These are phyloP conservation scores for Hordeum pubiflorum DNA, from an alignment of 202 grass and related monocot genomes.

Conservation along the genomic window DNA sequence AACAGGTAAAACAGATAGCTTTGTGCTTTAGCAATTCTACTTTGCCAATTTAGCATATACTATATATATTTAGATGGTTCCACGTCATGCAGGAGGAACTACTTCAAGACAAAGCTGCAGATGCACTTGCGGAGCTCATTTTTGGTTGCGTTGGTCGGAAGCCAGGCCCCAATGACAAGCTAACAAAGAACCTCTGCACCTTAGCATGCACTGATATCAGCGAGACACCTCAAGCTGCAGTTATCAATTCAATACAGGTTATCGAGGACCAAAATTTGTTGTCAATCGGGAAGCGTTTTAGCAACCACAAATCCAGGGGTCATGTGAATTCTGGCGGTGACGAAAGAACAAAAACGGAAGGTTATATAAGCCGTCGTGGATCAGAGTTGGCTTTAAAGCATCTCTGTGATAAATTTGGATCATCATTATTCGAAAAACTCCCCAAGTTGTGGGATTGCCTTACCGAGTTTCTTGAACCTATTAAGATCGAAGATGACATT, in stretches of 20 bases:
- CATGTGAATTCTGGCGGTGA: slow-evolving; percentile 44
- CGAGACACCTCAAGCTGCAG: slow-evolving; percentile 84
- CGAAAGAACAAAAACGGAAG: slow-evolving; percentile 74
- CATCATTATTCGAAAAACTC: slow-evolving; percentile 80
- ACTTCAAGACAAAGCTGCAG: slow-evolving; percentile 93
- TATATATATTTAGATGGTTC: slow-evolving; percentile 19
- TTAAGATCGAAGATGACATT: slow-evolving; percentile 29
- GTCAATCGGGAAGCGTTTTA: slow-evolving; percentile 58
- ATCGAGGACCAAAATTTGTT: slow-evolving; percentile 90
- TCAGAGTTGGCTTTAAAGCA: slow-evolving; percentile 92
- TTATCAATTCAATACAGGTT: slow-evolving; percentile 87
- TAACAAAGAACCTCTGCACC: slow-evolving; percentile 91
- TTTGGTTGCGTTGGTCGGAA: slow-evolving; percentile 90
- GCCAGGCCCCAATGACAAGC: slow-evolving; percentile 91
- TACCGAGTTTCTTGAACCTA: slow-evolving; percentile 78
- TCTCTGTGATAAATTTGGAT: slow-evolving; percentile 84
- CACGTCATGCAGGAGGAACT: slow-evolving; percentile 75
- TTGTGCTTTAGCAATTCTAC: slow-evolving; percentile 21
- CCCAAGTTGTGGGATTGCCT: slow-evolving; percentile 94
- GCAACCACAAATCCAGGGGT: slow-evolving; percentile 50
- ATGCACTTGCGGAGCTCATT: slow-evolving; percentile 90
- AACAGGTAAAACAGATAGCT: slow-evolving; percentile 52
- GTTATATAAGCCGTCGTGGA: slow-evolving; percentile 85
- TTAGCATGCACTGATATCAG: slow-evolving; percentile 67
- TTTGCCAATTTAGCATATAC: background rate